Conservation (phyloP, 2,329 filamentous ascomycete genomes). For the Cucurbitaria berberidis region DNA sequence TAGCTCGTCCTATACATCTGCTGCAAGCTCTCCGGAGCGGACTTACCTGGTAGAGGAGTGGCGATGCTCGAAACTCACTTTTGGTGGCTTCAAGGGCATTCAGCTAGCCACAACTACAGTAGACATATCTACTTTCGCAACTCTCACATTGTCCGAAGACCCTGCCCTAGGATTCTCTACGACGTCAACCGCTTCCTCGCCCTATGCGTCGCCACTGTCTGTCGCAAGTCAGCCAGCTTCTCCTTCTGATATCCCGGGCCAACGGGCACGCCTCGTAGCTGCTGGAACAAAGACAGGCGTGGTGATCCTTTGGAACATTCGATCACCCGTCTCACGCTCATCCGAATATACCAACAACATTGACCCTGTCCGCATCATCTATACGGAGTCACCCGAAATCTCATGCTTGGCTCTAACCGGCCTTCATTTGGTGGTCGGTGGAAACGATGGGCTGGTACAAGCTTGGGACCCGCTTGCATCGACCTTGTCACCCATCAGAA, state of each 20-base stretch:
- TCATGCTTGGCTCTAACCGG: conserved; percentile 83
- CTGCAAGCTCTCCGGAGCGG: conserved; percentile 48
- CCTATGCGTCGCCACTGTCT: conserved; percentile 60
- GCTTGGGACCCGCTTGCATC: conserved; percentile 96
- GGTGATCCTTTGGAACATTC: conserved; percentile 85
- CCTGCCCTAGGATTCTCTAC: conserved; percentile 68
- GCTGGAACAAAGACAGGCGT: conserved; percentile 78
- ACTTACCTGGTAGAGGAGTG: conserved; percentile 64
- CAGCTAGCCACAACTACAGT: conserved; percentile 73
- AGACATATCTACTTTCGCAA: conserved; percentile 76
- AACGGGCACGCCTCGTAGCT: conserved; percentile 79
- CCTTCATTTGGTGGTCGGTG: conserved; percentile 88
- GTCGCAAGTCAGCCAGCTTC: conserved; percentile 53
- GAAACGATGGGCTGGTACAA: conserved; percentile 92
- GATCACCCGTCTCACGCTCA: conserved; percentile 66
- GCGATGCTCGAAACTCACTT: conserved; percentile 65
- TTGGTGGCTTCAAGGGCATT: conserved; percentile 65
- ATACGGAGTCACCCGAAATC: conserved; percentile 88
- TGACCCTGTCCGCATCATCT: conserved; percentile 77
- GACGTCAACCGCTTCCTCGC: conserved; percentile 60
- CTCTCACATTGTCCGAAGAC: conserved; percentile 78
- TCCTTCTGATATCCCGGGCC: conserved; percentile 75
- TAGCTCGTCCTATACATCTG: conserved; percentile 42
- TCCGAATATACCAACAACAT: conserved; percentile 64
- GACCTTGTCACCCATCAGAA: conserved; percentile 76